phyloP scores from a whole-genome alignment of 257 asterid species.

The Lavandula angustifolia region DNA sequence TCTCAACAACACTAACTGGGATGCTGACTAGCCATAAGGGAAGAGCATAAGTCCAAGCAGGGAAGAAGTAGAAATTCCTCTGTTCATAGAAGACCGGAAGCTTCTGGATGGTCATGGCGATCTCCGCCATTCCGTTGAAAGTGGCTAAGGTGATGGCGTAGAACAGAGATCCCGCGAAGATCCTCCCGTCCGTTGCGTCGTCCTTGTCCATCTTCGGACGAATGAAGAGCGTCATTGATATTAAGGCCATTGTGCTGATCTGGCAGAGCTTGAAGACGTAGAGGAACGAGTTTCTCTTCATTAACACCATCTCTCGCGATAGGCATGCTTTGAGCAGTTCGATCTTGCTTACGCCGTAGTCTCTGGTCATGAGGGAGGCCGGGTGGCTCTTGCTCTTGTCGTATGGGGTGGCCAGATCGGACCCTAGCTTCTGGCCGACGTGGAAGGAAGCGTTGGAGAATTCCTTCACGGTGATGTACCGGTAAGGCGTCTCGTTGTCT shows the following conservation, averaged over 20 bases:
- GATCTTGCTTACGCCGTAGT: conserved; percentile 46
- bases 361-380: conserved; percentile 46
- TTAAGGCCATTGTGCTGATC: conserved; percentile 31
- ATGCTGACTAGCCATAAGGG: conserved; percentile 41
- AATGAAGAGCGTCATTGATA: conserved; percentile 44
- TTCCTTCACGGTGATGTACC: conserved; percentile 40
- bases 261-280: conserved; percentile 41
- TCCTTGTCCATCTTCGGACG: conserved; percentile 43
- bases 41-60: conserved; percentile 53
- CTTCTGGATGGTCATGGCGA: conserved; percentile 42
- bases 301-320: conserved; percentile 40
- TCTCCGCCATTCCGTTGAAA: conserved; percentile 50
- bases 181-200: conserved; percentile 36
- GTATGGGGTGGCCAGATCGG: conserved; percentile 42
- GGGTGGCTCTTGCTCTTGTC: conserved; percentile 53
- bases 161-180: conserved; percentile 44
- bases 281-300: conserved; percentile 52
- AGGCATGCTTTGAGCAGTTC: conserved; percentile 47
- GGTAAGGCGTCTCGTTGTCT: conserved; percentile 36
- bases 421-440: conserved; percentile 36
- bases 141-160: conserved; percentile 26
- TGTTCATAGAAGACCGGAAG: conserved; percentile 61
- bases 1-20: conserved; percentile 43
- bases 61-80: conserved; percentile 46
- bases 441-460: conserved; percentile 46